A percentile compares a stretch with the other conserved stretches of the same genome.
phyloP scores from a whole-genome alignment of 306 rosid genomes.

The Heteromeles arbutifolia region DNA sequence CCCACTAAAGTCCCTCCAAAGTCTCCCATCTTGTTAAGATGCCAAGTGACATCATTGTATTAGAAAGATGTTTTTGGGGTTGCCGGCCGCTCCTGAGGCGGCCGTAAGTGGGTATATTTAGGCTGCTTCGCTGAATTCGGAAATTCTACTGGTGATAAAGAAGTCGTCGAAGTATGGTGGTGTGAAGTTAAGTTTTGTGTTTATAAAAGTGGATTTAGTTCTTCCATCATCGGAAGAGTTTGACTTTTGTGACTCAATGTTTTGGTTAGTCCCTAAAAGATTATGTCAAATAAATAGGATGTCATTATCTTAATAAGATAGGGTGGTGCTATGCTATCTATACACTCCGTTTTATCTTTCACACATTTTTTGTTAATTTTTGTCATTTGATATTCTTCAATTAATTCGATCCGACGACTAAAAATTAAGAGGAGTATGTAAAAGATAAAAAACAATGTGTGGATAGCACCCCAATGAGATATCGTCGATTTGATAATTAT shows the following conservation, averaged over 20 bases:
- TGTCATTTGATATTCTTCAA: no score
- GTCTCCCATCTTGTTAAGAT: no score
- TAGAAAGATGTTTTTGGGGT: conserved; percentile 44
- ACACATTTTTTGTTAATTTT: no score
- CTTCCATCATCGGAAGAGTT: conserved; percentile 32
- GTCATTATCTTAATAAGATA: neutral
- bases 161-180: conserved; percentile 59
- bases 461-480: no score
- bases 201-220: conserved; percentile 42
- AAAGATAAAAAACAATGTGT: no score
- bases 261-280: neutral
- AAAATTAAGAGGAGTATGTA: fast-evolving
- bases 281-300: neutral
- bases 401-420: fast-evolving
- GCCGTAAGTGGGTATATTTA: conserved; percentile 67
- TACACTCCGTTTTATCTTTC: fast-evolving
- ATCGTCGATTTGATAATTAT: no score
- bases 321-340: fast-evolving
- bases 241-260: conserved; percentile 14
- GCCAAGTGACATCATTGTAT: no score
- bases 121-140: conserved; percentile 37
- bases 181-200: conserved; percentile 64
- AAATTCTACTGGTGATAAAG: conserved; percentile 50
- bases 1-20: no score
- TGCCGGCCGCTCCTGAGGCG: conserved; percentile 47